A percentile compares a stretch with the other conserved stretches of the same genome.
Evolutionary conservation across 2,329 filamentous ascomycete species (phyloP).

Genomic region (Monosporascus ibericus): DNA sequence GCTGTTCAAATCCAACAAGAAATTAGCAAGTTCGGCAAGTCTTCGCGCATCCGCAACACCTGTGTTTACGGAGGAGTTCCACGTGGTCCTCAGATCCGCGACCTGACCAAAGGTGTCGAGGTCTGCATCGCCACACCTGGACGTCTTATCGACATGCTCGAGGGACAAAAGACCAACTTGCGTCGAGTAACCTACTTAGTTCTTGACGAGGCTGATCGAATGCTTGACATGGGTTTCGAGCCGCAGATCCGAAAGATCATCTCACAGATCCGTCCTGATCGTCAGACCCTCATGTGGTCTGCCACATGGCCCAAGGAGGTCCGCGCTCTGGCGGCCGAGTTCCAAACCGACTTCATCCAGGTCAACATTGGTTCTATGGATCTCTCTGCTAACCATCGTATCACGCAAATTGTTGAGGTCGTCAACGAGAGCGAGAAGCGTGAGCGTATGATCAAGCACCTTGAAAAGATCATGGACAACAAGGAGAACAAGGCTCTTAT

Average conservation of each 20-base stretch:
- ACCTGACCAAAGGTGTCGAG: constrained; percentile 90
- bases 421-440: constrained; percentile 96
- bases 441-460: constrained; percentile 92
- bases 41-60: constrained; percentile 95
- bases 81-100: constrained; percentile 93
- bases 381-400: constrained; percentile 92
- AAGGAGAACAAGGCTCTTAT: constrained; percentile 93
- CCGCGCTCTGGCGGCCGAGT: constrained; percentile 82
- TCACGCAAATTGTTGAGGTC: constrained; percentile 96
- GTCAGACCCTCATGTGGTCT: constrained; percentile 99
- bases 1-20: constrained; percentile 98
- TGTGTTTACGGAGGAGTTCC: constrained; percentile 99
- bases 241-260: constrained; percentile 99
- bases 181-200: constrained; percentile 97
- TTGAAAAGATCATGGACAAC: constrained; percentile 97
- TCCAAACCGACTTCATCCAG: constrained; percentile 93
- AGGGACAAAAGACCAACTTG: constrained; percentile 95
- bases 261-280: constrained; percentile 91
- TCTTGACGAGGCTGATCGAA: constrained; percentile 97
- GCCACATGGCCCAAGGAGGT: constrained; percentile 99
- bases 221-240: constrained; percentile 99
- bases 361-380: constrained; percentile 98
- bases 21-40: constrained; percentile 97
- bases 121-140: constrained; percentile 98
- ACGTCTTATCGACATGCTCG: constrained; percentile 97